Conservation (phyloP, 805 yeast genomes). For the Ogataea wickerhamii region DNA sequence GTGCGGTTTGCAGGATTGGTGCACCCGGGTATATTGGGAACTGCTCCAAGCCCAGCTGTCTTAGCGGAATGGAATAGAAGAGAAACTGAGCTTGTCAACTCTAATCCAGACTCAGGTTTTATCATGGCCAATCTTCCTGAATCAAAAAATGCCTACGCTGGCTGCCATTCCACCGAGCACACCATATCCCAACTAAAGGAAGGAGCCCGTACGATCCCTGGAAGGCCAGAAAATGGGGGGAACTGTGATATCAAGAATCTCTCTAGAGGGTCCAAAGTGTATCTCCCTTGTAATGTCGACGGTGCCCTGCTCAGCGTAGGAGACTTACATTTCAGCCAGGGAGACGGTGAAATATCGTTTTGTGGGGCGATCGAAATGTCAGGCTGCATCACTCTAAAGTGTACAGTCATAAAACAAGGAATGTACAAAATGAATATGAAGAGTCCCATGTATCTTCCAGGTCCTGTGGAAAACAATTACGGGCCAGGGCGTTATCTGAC, state of each 20-base stretch:
- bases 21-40: conserved; percentile 51
- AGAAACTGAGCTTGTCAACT: conserved; percentile 36
- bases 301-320: conserved; percentile 49
- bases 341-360: conserved; percentile 52
- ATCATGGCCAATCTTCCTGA: conserved; percentile 41
- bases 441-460: conserved; percentile 46
- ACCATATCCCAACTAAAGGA: conserved; percentile 30
- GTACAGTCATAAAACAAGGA: conserved; percentile 41
- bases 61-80: conserved; percentile 44
- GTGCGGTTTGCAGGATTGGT: conserved; percentile 47
- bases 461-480: conserved; percentile 45
- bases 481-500: conserved; percentile 48
- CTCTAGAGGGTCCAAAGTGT: conserved; percentile 46
- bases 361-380: conserved; percentile 56
- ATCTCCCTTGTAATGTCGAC: conserved; percentile 43
- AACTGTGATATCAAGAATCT: conserved; percentile 51
- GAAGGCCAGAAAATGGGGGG: conserved; percentile 52
- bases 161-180: conserved; percentile 33
- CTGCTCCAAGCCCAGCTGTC: conserved; percentile 45
- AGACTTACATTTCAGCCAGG: conserved; percentile 50
- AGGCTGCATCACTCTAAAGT: conserved; percentile 42
- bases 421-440: conserved; percentile 38
- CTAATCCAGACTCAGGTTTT: conserved; percentile 32
- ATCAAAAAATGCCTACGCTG: conserved; percentile 37
- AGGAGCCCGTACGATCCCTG: conserved; percentile 54